Percentiles rank a stretch among this genome's conserved stretches.
These are phyloP conservation scores for Mycena venus DNA, from an alignment of 768 basidiomycete species.

Conservation along the genomic window DNA sequence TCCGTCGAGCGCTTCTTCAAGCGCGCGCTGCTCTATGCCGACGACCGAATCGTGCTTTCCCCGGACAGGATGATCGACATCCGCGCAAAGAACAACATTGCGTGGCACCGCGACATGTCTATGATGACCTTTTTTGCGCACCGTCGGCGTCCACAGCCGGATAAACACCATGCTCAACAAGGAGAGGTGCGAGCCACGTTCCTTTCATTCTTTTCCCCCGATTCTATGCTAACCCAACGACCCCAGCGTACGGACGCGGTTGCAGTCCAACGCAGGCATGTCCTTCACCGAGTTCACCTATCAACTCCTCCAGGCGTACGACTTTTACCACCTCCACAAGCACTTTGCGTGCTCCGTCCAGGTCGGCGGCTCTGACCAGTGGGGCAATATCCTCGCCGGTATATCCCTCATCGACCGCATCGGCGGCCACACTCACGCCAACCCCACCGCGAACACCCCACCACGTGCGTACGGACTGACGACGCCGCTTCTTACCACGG, in stretches of 20 bases:
- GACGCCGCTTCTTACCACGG: constrained; percentile 92
- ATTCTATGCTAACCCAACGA: not conserved
- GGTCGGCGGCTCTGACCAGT: constrained; percentile 97
- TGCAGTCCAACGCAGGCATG: constrained; percentile 85
- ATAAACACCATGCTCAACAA: constrained; percentile 92
- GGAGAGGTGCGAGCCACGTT: constrained; percentile 76
- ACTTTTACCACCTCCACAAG: constrained; percentile 85
- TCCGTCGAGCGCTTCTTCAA: constrained; percentile 83
- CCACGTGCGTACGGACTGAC: constrained; percentile 90
- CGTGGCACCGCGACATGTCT: constrained; percentile 82
- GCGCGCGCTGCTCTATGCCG: constrained; percentile 73
- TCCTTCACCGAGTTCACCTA: constrained; percentile 99
- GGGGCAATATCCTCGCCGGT: constrained; percentile 97
- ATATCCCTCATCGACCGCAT: constrained; percentile 88
- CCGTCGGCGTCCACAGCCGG: constrained; percentile 82
- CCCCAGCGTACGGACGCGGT: constrained; percentile 84
- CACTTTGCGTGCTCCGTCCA: constrained; percentile 83
- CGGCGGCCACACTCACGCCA: constrained; percentile 28
- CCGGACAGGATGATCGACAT: constrained; percentile 32
- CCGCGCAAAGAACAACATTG: constrained; percentile 63
- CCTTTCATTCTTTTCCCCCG: not conserved
- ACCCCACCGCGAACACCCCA: not conserved
- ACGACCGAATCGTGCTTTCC: constrained; percentile 44
- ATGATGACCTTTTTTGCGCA: constrained; percentile 89
- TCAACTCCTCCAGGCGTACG: constrained; percentile 96